These are phyloP conservation scores for Phlyctochytrium planicorne DNA, from an alignment of 192 early-diverging fungal species.

Conservation along the genomic window DNA sequence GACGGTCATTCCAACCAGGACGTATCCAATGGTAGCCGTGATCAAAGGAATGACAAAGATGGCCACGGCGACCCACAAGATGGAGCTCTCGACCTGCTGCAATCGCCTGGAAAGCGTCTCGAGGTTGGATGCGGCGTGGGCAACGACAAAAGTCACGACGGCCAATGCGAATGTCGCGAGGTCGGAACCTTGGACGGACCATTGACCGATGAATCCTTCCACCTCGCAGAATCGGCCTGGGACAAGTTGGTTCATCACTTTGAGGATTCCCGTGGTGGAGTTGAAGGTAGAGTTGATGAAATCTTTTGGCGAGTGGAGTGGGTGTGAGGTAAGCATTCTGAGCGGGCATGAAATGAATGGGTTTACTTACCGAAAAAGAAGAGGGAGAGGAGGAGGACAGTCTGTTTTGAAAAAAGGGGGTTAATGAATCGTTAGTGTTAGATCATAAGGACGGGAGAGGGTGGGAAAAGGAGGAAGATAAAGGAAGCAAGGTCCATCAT, in stretches of 20 bases:
- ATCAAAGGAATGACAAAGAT: neutral
- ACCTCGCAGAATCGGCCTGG: neutral
- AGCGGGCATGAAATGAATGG: neutral
- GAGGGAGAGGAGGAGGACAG: too few relatives aligned
- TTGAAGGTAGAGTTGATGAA: slow-evolving; percentile 5
- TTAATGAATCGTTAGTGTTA: too few relatives aligned
- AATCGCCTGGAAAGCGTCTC: neutral
- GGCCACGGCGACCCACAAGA: neutral
- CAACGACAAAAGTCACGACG: neutral
- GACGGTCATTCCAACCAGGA: neutral
- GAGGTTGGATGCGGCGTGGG: neutral
- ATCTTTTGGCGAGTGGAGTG: too few relatives aligned
- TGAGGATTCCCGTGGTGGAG: neutral
- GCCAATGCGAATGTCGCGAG: slow-evolving; percentile 1
- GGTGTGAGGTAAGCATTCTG: too few relatives aligned
- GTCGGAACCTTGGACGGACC: neutral
- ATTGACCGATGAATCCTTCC: neutral
- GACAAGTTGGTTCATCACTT: neutral
- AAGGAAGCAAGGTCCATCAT: too few relatives aligned
- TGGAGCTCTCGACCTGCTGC: neutral
- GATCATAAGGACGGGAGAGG: too few relatives aligned
- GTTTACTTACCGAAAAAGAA: neutral
- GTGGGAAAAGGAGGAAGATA: too few relatives aligned
- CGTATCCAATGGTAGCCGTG: neutral
- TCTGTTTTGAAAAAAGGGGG: too few relatives aligned